A percentile compares a stretch with the other conserved stretches of the same genome.
phyloP scores from a whole-genome alignment of 805 yeast genomes.

The Hyphopichia homilentoma region DNA sequence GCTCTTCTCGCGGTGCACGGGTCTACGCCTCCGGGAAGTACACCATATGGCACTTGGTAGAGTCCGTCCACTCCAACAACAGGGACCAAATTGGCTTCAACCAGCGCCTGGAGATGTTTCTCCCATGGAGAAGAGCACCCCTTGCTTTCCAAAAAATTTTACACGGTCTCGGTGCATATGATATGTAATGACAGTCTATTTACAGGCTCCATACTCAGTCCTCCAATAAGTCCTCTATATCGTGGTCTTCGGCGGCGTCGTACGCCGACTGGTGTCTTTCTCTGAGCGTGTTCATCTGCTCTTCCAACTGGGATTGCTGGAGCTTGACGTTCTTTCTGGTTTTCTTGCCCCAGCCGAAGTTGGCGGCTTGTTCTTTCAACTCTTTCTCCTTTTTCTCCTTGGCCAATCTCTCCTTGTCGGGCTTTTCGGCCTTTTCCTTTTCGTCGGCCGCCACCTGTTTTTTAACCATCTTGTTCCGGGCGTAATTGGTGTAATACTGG shows the following conservation, averaged over 20 bases:
- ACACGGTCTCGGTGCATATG: too few relatives aligned
- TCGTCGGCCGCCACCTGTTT: slow-evolving; percentile 46
- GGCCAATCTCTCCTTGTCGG: slow-evolving; percentile 31
- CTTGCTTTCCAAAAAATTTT: too few relatives aligned
- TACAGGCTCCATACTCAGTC: too few relatives aligned
- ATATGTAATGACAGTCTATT: too few relatives aligned
- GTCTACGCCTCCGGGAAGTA: too few relatives aligned
- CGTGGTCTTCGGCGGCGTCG: slow-evolving; percentile 55
- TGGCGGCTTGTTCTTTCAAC: slow-evolving; percentile 36
- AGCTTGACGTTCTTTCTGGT: slow-evolving; percentile 58
- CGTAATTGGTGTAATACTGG: slow-evolving; percentile 51
- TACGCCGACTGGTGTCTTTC: slow-evolving; percentile 43
- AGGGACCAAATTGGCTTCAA: neutral
- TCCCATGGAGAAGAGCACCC: too few relatives aligned
- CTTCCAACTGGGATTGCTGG: slow-evolving; percentile 53
- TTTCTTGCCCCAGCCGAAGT: slow-evolving; percentile 79
- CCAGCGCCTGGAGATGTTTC: too few relatives aligned
- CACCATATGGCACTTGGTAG: too few relatives aligned
- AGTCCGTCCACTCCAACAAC: too few relatives aligned
- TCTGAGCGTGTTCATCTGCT: slow-evolving; percentile 35
- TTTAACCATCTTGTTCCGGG: slow-evolving; percentile 51
- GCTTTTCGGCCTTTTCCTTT: slow-evolving; percentile 35
- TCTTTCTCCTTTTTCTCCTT: slow-evolving; percentile 26
- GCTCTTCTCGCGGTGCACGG: too few relatives aligned
- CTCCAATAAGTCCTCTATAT: slow-evolving; percentile 64